Evolutionary conservation across 352 stramenopile species (phyloP).

Genomic region (Globisporangium echinulatum): DNA sequence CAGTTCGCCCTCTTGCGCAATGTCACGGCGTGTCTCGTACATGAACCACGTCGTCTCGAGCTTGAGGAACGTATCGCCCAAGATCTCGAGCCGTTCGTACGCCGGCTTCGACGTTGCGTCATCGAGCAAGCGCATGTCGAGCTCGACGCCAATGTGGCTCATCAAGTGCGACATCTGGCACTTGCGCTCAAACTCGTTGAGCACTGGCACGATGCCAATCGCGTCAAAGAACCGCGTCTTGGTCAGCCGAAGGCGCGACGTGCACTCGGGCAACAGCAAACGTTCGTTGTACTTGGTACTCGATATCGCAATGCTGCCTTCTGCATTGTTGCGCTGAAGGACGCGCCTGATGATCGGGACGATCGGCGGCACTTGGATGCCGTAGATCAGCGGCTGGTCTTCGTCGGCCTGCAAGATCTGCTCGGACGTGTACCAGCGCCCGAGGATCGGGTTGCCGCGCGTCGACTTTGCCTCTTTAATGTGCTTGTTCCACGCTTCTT

Average conservation of each 20-base stretch:
- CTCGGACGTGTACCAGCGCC: constrained; percentile 65
- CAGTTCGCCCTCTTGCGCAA: constrained; percentile 63
- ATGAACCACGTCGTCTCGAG: constrained; percentile 84
- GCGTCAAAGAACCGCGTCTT: constrained; percentile 75
- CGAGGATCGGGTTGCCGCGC: constrained; percentile 66
- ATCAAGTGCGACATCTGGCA: constrained; percentile 87
- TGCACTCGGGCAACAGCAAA: constrained; percentile 64
- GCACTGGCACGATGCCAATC: constrained; percentile 73
- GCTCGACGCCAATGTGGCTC: constrained; percentile 59
- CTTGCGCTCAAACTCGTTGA: constrained; percentile 87
- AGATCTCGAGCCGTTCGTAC: constrained; percentile 79
- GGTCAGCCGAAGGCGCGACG: constrained; percentile 47
- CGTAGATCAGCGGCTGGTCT: constrained; percentile 58
- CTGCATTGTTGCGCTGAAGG: constrained; percentile 70
- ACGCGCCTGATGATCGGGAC: constrained; percentile 78
- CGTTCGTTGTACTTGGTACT: constrained; percentile 78
- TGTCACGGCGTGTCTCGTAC: constrained; percentile 66
- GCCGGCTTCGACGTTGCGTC: constrained; percentile 80
- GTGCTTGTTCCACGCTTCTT: constrained; percentile 41
- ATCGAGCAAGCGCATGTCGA: constrained; percentile 69
- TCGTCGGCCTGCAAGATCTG: constrained; percentile 51
- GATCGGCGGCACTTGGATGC: constrained; percentile 64
- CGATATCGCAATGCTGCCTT: constrained; percentile 43
- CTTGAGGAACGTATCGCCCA: constrained; percentile 83
- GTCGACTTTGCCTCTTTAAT: constrained; percentile 62